A percentile compares a stretch with the other conserved stretches of the same genome.
Conservation (phyloP, 169 alveolate species). For the Plasmodium cynomolgi region DNA sequence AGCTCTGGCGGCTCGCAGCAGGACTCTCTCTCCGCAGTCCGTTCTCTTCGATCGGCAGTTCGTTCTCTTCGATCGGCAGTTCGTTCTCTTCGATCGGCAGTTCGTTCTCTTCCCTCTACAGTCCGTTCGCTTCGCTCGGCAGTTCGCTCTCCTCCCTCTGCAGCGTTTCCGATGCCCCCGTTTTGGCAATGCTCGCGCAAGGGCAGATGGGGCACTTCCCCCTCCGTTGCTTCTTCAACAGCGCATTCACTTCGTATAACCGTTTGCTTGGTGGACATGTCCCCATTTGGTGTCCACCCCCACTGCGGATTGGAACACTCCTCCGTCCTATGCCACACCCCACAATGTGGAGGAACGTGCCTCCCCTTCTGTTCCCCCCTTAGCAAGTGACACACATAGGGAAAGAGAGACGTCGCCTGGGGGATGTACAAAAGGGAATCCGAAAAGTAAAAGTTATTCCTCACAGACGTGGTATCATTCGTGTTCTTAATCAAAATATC, state of each 20-base stretch:
- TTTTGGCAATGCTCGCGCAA: neutral
- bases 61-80: no score
- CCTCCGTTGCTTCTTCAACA: neutral
- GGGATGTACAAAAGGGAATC: conserved; percentile 34
- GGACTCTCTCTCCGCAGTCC: neutral
- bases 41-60: neutral
- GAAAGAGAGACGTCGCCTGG: conserved; percentile 72
- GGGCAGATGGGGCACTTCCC: neutral
- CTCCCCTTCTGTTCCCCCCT: neutral
- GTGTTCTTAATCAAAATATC: conserved; percentile 58
- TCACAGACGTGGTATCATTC: conserved; percentile 53
- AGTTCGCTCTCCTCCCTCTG: neutral
- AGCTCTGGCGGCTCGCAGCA: neutral
- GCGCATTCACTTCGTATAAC: neutral
- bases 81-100: no score
- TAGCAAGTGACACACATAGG: conserved; percentile 18
- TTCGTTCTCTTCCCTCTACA: neutral
- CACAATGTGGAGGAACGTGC: neutral
- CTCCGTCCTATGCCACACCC: no score
- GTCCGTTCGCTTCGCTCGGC: no score
- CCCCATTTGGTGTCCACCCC: neutral
- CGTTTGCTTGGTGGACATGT: neutral
- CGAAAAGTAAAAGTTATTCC: conserved; percentile 64
- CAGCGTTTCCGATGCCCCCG: neutral
- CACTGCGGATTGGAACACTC: no score